Evolutionary conservation across 345 rosid genomes (phyloP).

Genomic region (Moringa oleifera): DNA sequence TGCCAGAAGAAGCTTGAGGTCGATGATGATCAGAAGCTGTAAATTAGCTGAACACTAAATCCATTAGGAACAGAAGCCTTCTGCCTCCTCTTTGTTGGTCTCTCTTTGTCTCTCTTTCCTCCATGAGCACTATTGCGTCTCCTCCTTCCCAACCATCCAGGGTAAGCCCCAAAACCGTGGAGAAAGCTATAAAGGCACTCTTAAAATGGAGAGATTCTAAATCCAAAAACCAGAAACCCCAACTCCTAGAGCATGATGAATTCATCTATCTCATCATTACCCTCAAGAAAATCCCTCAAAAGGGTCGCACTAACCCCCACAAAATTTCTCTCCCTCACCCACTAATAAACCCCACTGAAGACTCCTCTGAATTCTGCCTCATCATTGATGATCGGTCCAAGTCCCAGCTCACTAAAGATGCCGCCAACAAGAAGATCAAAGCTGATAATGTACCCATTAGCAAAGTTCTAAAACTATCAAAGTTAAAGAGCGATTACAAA

Average conservation of each 20-base stretch:
- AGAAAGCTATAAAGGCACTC: slow-evolving; percentile 40
- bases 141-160: slow-evolving; percentile 14
- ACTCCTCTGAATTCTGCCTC: slow-evolving; percentile 57
- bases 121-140: slow-evolving; percentile 1
- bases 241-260: slow-evolving; percentile 68
- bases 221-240: slow-evolving; percentile 45
- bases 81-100: too few relatives aligned
- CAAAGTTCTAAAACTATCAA: slow-evolving; percentile 61
- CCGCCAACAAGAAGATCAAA: slow-evolving; percentile 53
- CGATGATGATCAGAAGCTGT: too few relatives aligned
- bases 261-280: slow-evolving; percentile 50
- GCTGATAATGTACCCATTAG: slow-evolving; percentile 55
- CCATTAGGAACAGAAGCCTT: too few relatives aligned
- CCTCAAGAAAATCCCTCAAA: slow-evolving; percentile 62
- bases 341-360: slow-evolving; percentile 27
- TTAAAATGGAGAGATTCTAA: slow-evolving; percentile 49
- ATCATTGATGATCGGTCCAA: slow-evolving; percentile 70
- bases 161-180: slow-evolving; percentile 32
- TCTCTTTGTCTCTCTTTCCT: too few relatives aligned
- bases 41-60: too few relatives aligned
- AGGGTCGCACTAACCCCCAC: slow-evolving; percentile 41
- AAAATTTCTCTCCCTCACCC: slow-evolving; percentile 53
- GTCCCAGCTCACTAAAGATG: slow-evolving; percentile 54
- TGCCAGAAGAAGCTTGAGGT: too few relatives aligned
- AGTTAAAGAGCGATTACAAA: slow-evolving; percentile 26